Evolutionary conservation across 2,329 filamentous ascomycete genomes (phyloP).

Genomic region (Cladosporium phlei): DNA sequence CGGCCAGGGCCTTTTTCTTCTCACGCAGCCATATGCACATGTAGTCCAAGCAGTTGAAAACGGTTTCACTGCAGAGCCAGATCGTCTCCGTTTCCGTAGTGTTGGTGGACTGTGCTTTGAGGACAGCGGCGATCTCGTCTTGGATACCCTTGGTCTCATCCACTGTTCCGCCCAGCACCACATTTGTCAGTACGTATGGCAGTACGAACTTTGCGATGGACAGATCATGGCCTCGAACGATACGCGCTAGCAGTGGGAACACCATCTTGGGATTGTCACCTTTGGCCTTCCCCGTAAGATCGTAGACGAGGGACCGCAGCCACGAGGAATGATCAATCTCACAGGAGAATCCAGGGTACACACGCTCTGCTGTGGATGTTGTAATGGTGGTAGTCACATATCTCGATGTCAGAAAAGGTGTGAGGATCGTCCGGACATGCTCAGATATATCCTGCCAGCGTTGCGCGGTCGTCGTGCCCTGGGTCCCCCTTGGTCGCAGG

Average conservation of each 20-base stretch:
- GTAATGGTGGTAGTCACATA: slow-evolving; percentile 58
- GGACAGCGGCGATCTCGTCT: slow-evolving; percentile 68
- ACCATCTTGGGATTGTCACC: slow-evolving; percentile 69
- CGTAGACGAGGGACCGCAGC: slow-evolving; percentile 74
- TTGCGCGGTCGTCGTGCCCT: slow-evolving; percentile 58
- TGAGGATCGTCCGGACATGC: slow-evolving; percentile 71
- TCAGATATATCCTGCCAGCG: slow-evolving; percentile 78
- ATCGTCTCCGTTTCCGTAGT: slow-evolving; percentile 64
- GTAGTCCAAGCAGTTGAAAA: slow-evolving; percentile 89
- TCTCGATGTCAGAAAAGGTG: slow-evolving; percentile 78
- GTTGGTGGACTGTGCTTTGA: slow-evolving; percentile 59
- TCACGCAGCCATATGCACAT: slow-evolving; percentile 83
- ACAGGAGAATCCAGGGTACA: slow-evolving; percentile 73
- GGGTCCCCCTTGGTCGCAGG: slow-evolving; percentile 49
- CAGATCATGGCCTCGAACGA: slow-evolving; percentile 80
- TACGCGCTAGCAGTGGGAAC: slow-evolving; percentile 74
- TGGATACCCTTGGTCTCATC: slow-evolving; percentile 61
- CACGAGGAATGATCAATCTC: slow-evolving; percentile 70
- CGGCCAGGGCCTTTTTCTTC: slow-evolving; percentile 54
- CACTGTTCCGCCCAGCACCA: slow-evolving; percentile 68
- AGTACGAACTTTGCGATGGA: slow-evolving; percentile 83
- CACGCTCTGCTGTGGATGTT: slow-evolving; percentile 25
- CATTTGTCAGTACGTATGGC: slow-evolving; percentile 79
- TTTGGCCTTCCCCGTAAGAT: slow-evolving; percentile 74
- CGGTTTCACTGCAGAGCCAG: slow-evolving; percentile 83